These are phyloP conservation scores for Fusarium albidum DNA, from an alignment of 2,329 filamentous ascomycete species.

Conservation along the genomic window DNA sequence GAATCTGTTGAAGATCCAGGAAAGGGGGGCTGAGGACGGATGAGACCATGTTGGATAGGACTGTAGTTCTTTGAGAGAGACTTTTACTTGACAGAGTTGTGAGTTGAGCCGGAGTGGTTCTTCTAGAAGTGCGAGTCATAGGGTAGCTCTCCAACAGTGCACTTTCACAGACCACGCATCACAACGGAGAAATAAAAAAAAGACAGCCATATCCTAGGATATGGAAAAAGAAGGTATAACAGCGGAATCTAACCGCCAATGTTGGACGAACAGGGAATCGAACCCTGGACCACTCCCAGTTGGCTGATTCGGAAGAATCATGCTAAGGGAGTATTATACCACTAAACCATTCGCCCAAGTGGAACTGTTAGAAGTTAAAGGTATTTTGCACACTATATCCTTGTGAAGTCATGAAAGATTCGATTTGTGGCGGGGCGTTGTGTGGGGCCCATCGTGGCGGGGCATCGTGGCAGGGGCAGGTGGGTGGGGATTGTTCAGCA, in stretches of 20 bases:
- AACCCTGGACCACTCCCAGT: conserved; percentile 46
- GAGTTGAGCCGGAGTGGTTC: too few species aligned
- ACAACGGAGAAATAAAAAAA: too few species aligned
- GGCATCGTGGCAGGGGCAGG: conserved; percentile 3
- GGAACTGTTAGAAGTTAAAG: not conserved
- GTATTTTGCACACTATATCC: conserved; percentile 5
- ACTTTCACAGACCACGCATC: too few species aligned
- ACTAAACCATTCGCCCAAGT: conserved; percentile 45
- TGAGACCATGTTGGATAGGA: too few species aligned
- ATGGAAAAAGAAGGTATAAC: conserved; percentile 30
- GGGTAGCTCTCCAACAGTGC: too few species aligned
- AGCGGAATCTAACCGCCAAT: conserved; percentile 34
- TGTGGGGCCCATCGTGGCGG: conserved; percentile 14
- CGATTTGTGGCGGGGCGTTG: not conserved
- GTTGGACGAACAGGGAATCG: conserved; percentile 46
- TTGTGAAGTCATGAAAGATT: not conserved
- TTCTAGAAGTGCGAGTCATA: too few species aligned
- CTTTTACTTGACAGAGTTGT: too few species aligned
- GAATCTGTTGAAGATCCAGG: too few species aligned
- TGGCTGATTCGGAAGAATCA: conserved; percentile 33
- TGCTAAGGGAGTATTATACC: conserved; percentile 47
- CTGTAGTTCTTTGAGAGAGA: too few species aligned
- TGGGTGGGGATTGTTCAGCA: too few species aligned
- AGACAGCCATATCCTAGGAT: too few species aligned
- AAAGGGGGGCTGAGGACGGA: too few species aligned